Evolutionary conservation across 2,329 filamentous ascomycete genomes (phyloP).

Genomic region (Blastomyces gilchristii): DNA sequence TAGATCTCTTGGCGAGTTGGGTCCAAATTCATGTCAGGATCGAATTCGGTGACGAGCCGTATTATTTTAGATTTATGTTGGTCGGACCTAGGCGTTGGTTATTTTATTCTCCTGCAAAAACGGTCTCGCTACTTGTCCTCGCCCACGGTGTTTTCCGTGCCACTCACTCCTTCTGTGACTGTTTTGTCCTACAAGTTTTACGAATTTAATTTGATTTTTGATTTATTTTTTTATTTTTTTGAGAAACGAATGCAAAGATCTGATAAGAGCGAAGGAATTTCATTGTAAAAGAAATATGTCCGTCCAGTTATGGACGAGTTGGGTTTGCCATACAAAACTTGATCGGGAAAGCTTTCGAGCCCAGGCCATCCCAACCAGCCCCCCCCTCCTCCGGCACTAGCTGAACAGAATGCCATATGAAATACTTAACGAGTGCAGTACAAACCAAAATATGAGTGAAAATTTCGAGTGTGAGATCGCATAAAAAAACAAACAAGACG

Average conservation of each 20-base stretch:
- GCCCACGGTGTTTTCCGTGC: too few relatives aligned
- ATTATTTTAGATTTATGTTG: background rate
- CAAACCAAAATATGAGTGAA: background rate
- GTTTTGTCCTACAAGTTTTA: too few relatives aligned
- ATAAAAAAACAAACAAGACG: background rate
- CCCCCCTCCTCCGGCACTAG: background rate
- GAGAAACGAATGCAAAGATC: too few relatives aligned
- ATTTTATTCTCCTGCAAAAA: too few relatives aligned
- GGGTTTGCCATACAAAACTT: background rate
- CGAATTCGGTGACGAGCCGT: background rate
- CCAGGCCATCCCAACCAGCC: background rate
- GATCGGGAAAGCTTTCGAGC: background rate
- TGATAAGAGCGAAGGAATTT: background rate
- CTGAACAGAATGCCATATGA: slow-evolving; percentile 1
- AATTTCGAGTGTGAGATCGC: background rate
- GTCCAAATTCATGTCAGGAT: too few relatives aligned
- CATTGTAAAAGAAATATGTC: background rate
- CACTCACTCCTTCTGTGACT: too few relatives aligned
- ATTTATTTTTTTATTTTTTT: too few relatives aligned
- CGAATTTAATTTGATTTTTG: too few relatives aligned
- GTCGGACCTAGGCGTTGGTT: too few relatives aligned
- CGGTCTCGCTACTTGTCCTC: too few relatives aligned
- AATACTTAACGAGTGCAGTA: background rate
- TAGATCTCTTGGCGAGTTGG: background rate
- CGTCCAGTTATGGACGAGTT: background rate